These are phyloP conservation scores for Hypomyces perniciosus DNA, from an alignment of 2,329 filamentous ascomycete genomes.

Conservation along the genomic window DNA sequence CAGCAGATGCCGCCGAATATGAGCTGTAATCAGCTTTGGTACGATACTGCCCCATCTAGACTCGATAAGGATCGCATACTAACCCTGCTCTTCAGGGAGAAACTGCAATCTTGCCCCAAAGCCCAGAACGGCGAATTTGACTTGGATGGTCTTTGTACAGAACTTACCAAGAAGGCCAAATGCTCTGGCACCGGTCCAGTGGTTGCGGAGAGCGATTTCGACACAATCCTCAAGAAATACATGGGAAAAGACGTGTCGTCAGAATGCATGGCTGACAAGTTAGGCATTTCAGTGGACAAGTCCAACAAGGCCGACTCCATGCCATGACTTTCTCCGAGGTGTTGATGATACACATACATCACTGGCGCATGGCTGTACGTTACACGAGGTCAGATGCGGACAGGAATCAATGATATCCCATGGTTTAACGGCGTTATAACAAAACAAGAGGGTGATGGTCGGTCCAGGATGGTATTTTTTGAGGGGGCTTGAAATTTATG, in stretches of 20 bases:
- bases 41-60: slow-evolving; percentile 32
- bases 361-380: slow-evolving; percentile 11
- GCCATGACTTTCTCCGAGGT: slow-evolving; percentile 8
- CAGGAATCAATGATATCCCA: slow-evolving; percentile 3
- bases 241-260: slow-evolving; percentile 40
- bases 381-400: slow-evolving; percentile 4
- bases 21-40: slow-evolving; percentile 92
- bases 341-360: background rate
- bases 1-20: slow-evolving; percentile 52
- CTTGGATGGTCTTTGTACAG: slow-evolving; percentile 84
- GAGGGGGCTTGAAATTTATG: slow-evolving; percentile 3
- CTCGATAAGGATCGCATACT: slow-evolving; percentile 26
- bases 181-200: slow-evolving; percentile 89
- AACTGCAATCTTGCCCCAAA: slow-evolving; percentile 77
- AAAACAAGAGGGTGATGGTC: slow-evolving; percentile 6
- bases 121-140: slow-evolving; percentile 90
- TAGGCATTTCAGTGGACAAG: slow-evolving; percentile 52
- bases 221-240: slow-evolving; percentile 65
- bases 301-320: slow-evolving; percentile 17
- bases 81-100: slow-evolving; percentile 62
- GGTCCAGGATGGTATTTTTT: slow-evolving; percentile 2
- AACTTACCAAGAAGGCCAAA: slow-evolving; percentile 91
- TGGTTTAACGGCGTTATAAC: slow-evolving; percentile 11
- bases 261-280: slow-evolving; percentile 34
- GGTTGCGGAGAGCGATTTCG: slow-evolving; percentile 83